Percentiles rank a stretch among this genome's conserved stretches.
Conservation (phyloP, 2,329 filamentous ascomycete genomes). For the Talaromyces sp. region DNA sequence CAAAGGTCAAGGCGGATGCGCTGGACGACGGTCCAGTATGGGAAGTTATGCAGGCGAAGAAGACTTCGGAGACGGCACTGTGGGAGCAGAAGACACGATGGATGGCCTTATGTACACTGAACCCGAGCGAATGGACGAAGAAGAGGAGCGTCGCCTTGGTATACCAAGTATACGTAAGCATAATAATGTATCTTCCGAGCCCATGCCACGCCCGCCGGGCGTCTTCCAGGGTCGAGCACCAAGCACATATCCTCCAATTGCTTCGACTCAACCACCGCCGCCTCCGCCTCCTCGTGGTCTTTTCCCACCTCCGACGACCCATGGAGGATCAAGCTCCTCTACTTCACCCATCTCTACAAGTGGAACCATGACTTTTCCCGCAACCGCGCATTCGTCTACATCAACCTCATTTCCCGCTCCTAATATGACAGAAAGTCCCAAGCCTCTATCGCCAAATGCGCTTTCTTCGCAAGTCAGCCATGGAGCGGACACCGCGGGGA, state of each 20-base stretch:
- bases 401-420: constrained; percentile 66
- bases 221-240: constrained; percentile 64
- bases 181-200: constrained; percentile 54
- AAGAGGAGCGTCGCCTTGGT: constrained; percentile 47
- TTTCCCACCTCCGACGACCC: constrained; percentile 62
- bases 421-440: constrained; percentile 81
- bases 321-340: constrained; percentile 55
- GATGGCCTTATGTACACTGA: constrained; percentile 62
- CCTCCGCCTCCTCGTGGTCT: constrained; percentile 53
- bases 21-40: constrained; percentile 83
- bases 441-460: constrained; percentile 62
- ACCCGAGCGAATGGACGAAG: constrained; percentile 51
- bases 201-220: constrained; percentile 43
- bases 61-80: constrained; percentile 55
- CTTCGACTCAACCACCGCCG: constrained; percentile 50
- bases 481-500: constrained; percentile 31
- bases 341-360: constrained; percentile 53
- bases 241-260: constrained; percentile 75
- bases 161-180: constrained; percentile 76
- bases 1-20: constrained; percentile 93
- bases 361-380: constrained; percentile 41
- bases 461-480: constrained; percentile 41
- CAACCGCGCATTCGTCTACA: constrained; percentile 41
- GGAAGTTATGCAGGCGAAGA: constrained; percentile 78
- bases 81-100: constrained; percentile 58